These are phyloP conservation scores for Venturiaceae sp. DNA, from an alignment of 2,329 filamentous ascomycete species.

Conservation along the genomic window DNA sequence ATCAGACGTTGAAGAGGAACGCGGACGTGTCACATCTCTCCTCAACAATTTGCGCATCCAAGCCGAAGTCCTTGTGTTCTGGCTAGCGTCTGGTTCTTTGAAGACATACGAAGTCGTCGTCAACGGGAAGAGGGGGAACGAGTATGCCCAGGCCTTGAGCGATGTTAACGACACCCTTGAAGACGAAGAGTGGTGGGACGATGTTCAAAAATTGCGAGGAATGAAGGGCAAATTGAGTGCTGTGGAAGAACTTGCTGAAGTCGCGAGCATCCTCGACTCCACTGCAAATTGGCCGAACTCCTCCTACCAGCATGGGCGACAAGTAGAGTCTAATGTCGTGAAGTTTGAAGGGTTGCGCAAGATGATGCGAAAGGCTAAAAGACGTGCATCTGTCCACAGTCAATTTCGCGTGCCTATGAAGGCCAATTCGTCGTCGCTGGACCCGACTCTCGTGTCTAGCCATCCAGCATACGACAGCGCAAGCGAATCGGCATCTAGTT, in stretches of 20 bases:
- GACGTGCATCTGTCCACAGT: conserved; percentile 26
- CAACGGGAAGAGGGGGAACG: conserved; percentile 47
- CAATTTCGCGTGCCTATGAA: background rate
- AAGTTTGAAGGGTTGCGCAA: conserved; percentile 48
- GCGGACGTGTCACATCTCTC: conserved; percentile 59
- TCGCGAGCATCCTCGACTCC: conserved; percentile 32
- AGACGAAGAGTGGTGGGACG: conserved; percentile 75
- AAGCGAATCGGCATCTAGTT: conserved; percentile 29
- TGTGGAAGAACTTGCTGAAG: conserved; percentile 34
- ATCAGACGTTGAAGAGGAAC: conserved; percentile 70
- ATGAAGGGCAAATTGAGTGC: conserved; percentile 19
- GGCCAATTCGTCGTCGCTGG: conserved; percentile 1
- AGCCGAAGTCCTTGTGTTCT: conserved; percentile 70
- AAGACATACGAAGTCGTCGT: conserved; percentile 61
- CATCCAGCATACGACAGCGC: conserved; percentile 3
- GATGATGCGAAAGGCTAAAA: conserved; percentile 52
- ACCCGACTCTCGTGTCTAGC: background rate
- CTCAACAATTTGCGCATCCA: conserved; percentile 75
- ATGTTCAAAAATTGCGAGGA: conserved; percentile 44
- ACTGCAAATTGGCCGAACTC: conserved; percentile 41
- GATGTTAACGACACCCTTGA: conserved; percentile 57
- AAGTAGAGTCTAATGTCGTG: background rate
- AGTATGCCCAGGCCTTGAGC: conserved; percentile 45
- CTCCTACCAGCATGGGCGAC: background rate
- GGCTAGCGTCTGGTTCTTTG: conserved; percentile 64